Base-by-base conservation (phyloP, 768 basidiomycete species). In the Porphyrellus cyaneotinctus region DNA sequence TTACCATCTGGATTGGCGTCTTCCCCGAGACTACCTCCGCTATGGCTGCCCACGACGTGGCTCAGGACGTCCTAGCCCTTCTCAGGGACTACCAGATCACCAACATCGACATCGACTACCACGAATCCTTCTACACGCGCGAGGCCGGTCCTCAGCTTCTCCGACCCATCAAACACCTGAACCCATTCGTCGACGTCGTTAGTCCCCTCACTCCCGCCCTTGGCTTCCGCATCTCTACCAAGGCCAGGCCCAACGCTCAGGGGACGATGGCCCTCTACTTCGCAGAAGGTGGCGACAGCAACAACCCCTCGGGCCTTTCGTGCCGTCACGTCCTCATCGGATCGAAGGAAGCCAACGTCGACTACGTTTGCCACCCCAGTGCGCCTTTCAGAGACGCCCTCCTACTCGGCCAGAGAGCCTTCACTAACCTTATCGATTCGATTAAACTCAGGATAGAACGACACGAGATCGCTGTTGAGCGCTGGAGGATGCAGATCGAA, bases 1-100 rank as follows among this genome's bases (percentile, higher is more conserved):
- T n/a, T n/a, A n/a, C n/a, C n/a, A n/a, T n/a, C n/a, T n/a, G n/a
- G n/a, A n/a, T n/a, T n/a, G n/a, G n/a, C n/a, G n/a, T n/a, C 20
- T 45, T 33, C 32, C 44, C 44, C 32, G 26, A 43, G 11, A 18
- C 43, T 20, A 43, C 43, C 24, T 18, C 43, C 22, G 44, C 44
- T 33, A 33, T 32, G 22, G 32, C 44, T 45, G 44, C 44, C 44
- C 32, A 45, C 22, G 14, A 33, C 12, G 28, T 18, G 13, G 43
- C 31, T 44, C 43, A 44, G 31, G 30, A 32, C 18, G 9, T 44
- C 43, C 32, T 45, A 23, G 44, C 32, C 20, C 44, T 45, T 33
- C 44, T 45, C 44, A 23, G 23, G 44, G 32, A 45, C 44, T 45
- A 45, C n/a, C 31, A 44, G 30, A 44, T 44, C 43, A 44, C n/a